phyloP scores from a whole-genome alignment of 148 eudicot genomes.

The Spergularia marina region DNA sequence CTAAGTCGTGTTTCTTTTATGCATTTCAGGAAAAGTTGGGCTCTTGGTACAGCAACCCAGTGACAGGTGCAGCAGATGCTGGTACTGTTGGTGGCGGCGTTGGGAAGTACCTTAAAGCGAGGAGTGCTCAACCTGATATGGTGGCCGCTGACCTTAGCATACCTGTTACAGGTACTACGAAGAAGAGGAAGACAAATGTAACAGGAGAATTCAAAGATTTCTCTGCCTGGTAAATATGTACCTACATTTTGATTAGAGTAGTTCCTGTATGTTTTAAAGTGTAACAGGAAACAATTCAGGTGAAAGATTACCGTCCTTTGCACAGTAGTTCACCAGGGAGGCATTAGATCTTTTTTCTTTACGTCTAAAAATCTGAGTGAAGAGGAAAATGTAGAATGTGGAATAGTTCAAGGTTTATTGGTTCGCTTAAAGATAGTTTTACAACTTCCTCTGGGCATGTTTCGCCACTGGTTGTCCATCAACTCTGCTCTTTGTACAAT shows the following conservation, averaged over 20 bases:
- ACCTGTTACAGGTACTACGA: constrained; percentile 34
- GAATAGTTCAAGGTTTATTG: no score
- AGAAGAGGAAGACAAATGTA: constrained; percentile 65
- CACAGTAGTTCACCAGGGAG: background rate
- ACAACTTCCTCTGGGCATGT: no score
- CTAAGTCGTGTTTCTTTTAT: background rate
- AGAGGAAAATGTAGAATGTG: no score
- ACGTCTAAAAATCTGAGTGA: no score
- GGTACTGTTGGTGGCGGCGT: constrained; percentile 54
- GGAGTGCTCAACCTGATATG: constrained; percentile 39
- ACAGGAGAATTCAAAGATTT: constrained; percentile 56
- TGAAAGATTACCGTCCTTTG: background rate
- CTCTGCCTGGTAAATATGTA: constrained; percentile 68
- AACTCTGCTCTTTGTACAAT: no score
- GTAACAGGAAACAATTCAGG: constrained; percentile 6
- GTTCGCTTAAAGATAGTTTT: no score
- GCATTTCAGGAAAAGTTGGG: constrained; percentile 80
- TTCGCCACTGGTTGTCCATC: no score
- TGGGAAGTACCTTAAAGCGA: constrained; percentile 78
- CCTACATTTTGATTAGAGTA: constrained; percentile 2
- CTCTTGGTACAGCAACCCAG: constrained; percentile 96
- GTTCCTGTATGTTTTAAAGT: constrained; percentile 5
- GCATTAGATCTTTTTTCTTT: no score
- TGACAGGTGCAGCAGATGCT: constrained; percentile 49
- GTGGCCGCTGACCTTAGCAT: constrained; percentile 32